These are phyloP conservation scores for Codiaeum variegatum DNA, from an alignment of 441 rosid species.

Conservation along the genomic window DNA sequence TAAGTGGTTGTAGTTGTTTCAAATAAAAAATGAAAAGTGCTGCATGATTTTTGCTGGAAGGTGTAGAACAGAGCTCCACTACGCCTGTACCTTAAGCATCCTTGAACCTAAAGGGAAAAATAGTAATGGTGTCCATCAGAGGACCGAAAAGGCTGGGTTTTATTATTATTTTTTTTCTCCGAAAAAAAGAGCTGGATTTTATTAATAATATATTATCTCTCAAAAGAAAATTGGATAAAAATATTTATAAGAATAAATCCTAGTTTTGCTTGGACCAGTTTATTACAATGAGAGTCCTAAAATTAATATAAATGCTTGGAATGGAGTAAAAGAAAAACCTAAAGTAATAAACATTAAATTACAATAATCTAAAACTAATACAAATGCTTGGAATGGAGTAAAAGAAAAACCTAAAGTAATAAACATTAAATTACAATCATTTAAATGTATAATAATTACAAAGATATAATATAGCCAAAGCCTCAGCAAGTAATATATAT, in stretches of 20 bases:
- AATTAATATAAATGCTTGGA: not conserved
- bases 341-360: not conserved
- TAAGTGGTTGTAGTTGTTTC: not conserved
- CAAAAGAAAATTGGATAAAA: not conserved
- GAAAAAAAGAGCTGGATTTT: not conserved
- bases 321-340: not conserved
- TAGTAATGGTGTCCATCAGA: not conserved
- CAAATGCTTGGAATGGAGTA: not conserved
- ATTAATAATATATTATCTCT: not conserved
- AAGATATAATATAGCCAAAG: not conserved
- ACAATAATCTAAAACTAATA: not conserved
- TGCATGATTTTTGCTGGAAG: not conserved
- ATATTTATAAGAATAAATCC: not conserved
- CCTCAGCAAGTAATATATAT: not conserved
- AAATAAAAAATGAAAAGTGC: not conserved
- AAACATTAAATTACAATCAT: not conserved
- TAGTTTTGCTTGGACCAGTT: not conserved
- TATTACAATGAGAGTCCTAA: not conserved
- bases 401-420: not conserved
- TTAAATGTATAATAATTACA: not conserved
- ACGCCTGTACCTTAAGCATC: not conserved
- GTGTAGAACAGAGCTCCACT: not conserved
- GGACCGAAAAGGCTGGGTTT: no score
- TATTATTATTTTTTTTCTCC: no score
- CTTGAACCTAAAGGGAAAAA: not conserved